A percentile compares a stretch with the other conserved stretches of the same genome.
These are phyloP conservation scores for Tylopilus plumbeoviolaceoides DNA, from an alignment of 768 basidiomycete genomes.

Conservation along the genomic window DNA sequence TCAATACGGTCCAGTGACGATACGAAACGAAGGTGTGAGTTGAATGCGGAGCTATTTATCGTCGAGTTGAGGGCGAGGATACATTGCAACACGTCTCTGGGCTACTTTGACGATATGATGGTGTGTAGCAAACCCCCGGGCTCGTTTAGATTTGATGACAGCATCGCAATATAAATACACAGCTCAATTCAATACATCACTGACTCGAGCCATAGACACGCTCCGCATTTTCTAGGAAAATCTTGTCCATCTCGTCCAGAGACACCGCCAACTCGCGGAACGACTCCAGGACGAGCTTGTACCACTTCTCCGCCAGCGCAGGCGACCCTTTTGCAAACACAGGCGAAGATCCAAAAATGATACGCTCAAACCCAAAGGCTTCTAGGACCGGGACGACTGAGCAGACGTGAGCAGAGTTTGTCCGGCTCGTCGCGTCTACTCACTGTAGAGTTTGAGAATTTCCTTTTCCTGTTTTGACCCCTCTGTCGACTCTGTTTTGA, in stretches of 20 bases:
- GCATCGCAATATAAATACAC: background rate
- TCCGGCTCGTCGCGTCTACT: slow-evolving; percentile 29
- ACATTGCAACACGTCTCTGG: slow-evolving; percentile 11
- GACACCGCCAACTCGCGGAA: slow-evolving; percentile 78
- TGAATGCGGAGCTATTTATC: background rate
- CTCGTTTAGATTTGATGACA: background rate
- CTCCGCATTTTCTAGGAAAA: slow-evolving; percentile 57
- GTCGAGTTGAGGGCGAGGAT: background rate
- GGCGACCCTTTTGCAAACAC: slow-evolving; percentile 45
- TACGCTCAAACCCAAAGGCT: slow-evolving; percentile 80
- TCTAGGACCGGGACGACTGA: slow-evolving; percentile 79
- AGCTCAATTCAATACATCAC: slow-evolving; percentile 4
- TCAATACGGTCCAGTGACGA: background rate
- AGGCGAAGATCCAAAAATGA: slow-evolving; percentile 78
- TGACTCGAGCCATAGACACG: slow-evolving; percentile 34
- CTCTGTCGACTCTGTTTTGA: slow-evolving; percentile 42
- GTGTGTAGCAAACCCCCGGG: background rate
- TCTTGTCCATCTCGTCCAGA: slow-evolving; percentile 69
- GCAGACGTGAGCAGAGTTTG: background rate
- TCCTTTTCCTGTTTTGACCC: slow-evolving; percentile 36
- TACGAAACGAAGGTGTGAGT: background rate
- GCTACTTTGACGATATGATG: slow-evolving; percentile 1
- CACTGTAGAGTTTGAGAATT: slow-evolving; percentile 82
- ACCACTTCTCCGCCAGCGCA: slow-evolving; percentile 67
- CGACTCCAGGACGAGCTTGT: slow-evolving; percentile 73